Percentiles rank a stretch among this genome's conserved stretches.
Evolutionary conservation across 495 filamentous ascomycete genomes (phyloP).

Genomic region (Sphaerosporella brunnea): DNA sequence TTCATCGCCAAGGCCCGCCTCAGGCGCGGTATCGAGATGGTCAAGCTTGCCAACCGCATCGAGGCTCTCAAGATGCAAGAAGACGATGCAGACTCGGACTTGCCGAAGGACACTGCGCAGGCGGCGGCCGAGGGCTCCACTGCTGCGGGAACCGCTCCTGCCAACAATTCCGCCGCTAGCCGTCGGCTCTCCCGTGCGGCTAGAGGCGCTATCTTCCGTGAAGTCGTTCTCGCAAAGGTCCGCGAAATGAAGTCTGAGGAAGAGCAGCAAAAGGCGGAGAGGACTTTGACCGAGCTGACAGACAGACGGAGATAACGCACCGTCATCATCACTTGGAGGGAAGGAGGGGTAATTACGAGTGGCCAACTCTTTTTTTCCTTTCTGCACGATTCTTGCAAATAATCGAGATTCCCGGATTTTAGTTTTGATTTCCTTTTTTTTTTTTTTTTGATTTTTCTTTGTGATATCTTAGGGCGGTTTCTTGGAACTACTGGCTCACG

Average conservation of each 20-base stretch:
- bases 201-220: slow-evolving; percentile 83
- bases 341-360: no score
- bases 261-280: slow-evolving; percentile 48
- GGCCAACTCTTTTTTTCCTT: no score
- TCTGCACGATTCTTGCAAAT: no score
- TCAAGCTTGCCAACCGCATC: slow-evolving; percentile 94
- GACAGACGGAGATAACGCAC: background rate
- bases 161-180: slow-evolving; percentile 33
- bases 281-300: slow-evolving; percentile 18
- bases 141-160: slow-evolving; percentile 15
- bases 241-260: slow-evolving; percentile 80
- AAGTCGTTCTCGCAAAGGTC: slow-evolving; percentile 94
- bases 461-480: no score
- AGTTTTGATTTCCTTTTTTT: background rate
- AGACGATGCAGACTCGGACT: slow-evolving; percentile 59
- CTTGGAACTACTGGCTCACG: no score
- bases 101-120: slow-evolving; percentile 43
- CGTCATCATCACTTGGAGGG: no score
- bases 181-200: slow-evolving; percentile 56
- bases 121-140: slow-evolving; percentile 33
- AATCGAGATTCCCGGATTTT: no score
- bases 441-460: no score
- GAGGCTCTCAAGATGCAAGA: slow-evolving; percentile 92
- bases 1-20: slow-evolving; percentile 85
- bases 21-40: slow-evolving; percentile 83